These are phyloP conservation scores for Metschnikowia lunata DNA, from an alignment of 805 yeast genomes.

Conservation along the genomic window DNA sequence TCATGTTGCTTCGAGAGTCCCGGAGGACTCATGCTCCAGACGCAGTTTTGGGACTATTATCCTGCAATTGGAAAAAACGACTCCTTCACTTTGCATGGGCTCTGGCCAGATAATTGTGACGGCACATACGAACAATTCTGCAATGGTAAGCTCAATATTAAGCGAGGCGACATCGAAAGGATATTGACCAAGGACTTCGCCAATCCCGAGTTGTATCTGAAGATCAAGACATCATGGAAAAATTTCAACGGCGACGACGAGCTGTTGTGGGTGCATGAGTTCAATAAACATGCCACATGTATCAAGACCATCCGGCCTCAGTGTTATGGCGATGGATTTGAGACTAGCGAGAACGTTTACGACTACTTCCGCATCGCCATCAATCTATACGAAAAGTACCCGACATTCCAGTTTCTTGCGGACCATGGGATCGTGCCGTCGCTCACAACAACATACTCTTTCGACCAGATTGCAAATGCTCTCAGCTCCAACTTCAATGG, in stretches of 20 bases:
- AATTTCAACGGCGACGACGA: slow-evolving; percentile 34
- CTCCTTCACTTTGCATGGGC: slow-evolving; percentile 41
- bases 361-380: slow-evolving; percentile 30
- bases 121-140: slow-evolving; percentile 38
- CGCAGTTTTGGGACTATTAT: slow-evolving; percentile 41
- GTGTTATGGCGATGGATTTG: slow-evolving; percentile 30
- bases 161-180: slow-evolving; percentile 19
- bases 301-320: slow-evolving; percentile 35
- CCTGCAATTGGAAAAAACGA: slow-evolving; percentile 31
- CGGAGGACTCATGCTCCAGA: slow-evolving; percentile 36
- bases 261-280: slow-evolving; percentile 41
- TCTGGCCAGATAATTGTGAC: slow-evolving; percentile 43
- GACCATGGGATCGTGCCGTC: slow-evolving; percentile 37
- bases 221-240: slow-evolving; percentile 25
- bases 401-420: slow-evolving; percentile 34
- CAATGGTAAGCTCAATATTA: slow-evolving; percentile 26
- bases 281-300: slow-evolving; percentile 44
- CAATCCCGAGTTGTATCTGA: slow-evolving; percentile 23
- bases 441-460: slow-evolving; percentile 28
- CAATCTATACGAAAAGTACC: slow-evolving; percentile 30
- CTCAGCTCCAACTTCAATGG: slow-evolving; percentile 30
- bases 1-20: slow-evolving; percentile 41
- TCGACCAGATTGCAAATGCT: slow-evolving; percentile 29
- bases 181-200: slow-evolving; percentile 25
- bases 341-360: slow-evolving; percentile 23